phyloP scores from a whole-genome alignment of 371 early-diverging fungal genomes.

The Amoeboaphelidium protococcarum region DNA sequence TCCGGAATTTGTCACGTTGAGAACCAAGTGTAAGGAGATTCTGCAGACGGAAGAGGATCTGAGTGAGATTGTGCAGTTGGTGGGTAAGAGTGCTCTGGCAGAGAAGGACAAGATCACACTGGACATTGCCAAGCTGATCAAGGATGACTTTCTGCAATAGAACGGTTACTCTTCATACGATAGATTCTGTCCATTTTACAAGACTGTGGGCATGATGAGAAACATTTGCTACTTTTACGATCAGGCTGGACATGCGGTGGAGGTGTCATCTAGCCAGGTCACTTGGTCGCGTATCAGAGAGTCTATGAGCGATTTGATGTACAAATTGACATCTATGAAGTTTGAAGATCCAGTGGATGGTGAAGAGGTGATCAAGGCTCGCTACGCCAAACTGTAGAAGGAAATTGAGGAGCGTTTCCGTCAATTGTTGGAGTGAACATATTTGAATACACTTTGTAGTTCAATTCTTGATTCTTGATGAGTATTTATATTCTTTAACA shows the following conservation, averaged over 20 bases:
- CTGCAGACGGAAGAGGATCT: slow-evolving; percentile 97
- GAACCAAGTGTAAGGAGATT: slow-evolving; percentile 92
- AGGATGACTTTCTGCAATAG: slow-evolving; percentile 99
- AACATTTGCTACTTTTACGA: slow-evolving; percentile 95
- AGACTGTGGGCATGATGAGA: slow-evolving; percentile 93
- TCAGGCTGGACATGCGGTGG: slow-evolving; percentile 74
- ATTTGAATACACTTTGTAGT: no score
- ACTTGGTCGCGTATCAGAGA: slow-evolving; percentile 92
- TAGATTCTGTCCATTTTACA: slow-evolving; percentile 98
- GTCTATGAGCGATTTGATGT: slow-evolving; percentile 67
- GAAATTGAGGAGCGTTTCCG: slow-evolving; percentile 93
- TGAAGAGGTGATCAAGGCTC: slow-evolving; percentile 45
- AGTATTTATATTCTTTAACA: no score
- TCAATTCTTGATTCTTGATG: no score
- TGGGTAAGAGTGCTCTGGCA: slow-evolving; percentile 93
- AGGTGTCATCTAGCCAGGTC: slow-evolving; percentile 56
- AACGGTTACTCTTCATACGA: slow-evolving; percentile 99
- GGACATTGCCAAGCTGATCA: slow-evolving; percentile 92
- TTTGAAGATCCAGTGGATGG: slow-evolving; percentile 96
- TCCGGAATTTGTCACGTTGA: slow-evolving; percentile 67
- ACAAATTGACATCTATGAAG: slow-evolving; percentile 97
- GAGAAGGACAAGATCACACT: slow-evolving; percentile 98
- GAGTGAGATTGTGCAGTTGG: slow-evolving; percentile 98
- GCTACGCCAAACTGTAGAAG: slow-evolving; percentile 53
- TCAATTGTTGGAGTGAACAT: slow-evolving; percentile 30